Evolutionary conservation across 305 asterid genomes (phyloP).

Genomic region (Stenogyne calaminthoides): DNA sequence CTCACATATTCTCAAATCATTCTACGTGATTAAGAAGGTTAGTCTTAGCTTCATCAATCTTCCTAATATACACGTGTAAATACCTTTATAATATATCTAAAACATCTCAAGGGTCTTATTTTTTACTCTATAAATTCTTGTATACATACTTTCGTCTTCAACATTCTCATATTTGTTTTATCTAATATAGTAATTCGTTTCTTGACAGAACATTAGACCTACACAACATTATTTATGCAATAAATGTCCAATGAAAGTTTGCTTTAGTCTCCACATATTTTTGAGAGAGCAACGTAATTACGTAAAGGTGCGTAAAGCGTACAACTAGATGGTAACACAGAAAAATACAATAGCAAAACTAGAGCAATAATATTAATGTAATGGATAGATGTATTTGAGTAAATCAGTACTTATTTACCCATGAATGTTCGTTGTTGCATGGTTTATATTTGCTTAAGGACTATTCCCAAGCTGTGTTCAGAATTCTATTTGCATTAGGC

Average conservation of each 20-base stretch:
- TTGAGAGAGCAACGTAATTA: not conserved
- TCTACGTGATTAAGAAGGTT: slow-evolving; percentile 6
- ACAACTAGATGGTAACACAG: slow-evolving; percentile 13
- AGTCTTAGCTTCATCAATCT: not conserved
- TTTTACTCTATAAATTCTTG: not conserved
- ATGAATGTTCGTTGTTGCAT: not conserved
- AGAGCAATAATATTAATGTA: not conserved
- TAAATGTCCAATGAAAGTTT: not conserved
- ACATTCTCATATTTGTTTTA: not conserved
- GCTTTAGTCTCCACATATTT: not conserved
- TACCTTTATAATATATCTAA: not conserved
- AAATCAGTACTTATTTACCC: not conserved
- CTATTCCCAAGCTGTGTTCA: not conserved
- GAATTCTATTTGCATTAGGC: not conserved
- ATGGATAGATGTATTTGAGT: not conserved
- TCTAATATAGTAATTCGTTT: not conserved
- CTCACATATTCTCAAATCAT: not conserved
- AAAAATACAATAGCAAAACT: not conserved
- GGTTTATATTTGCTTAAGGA: not conserved
- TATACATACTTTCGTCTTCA: not conserved
- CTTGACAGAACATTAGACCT: not conserved
- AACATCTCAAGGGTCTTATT: slow-evolving; percentile 8
- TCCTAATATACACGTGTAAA: slow-evolving; percentile 1
- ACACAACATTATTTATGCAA: not conserved
- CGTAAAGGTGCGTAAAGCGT: not conserved